A percentile compares a stretch with the other conserved stretches of the same genome.
These are phyloP conservation scores for Acephala macrosclerotiorum DNA, from an alignment of 2,329 filamentous ascomycete species.

Conservation along the genomic window DNA sequence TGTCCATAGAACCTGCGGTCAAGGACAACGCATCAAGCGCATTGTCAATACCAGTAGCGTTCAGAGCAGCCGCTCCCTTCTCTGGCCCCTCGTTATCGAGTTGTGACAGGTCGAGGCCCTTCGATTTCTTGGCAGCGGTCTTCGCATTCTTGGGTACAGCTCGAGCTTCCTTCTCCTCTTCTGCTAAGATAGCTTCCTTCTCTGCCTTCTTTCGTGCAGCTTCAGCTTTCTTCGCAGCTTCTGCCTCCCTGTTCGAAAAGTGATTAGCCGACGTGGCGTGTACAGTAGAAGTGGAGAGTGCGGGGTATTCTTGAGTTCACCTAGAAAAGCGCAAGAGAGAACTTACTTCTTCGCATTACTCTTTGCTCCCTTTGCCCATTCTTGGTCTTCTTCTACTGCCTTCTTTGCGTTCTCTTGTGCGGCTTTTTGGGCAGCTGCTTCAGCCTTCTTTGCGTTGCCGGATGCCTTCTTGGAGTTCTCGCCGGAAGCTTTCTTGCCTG, in stretches of 20 bases:
- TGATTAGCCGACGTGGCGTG: slow-evolving; percentile 24
- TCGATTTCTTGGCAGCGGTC: slow-evolving; percentile 71
- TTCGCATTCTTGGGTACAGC: slow-evolving; percentile 73
- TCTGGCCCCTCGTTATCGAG: slow-evolving; percentile 65
- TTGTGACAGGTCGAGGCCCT: slow-evolving; percentile 76
- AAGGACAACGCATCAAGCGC: slow-evolving; percentile 86
- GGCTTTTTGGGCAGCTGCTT: slow-evolving; percentile 81
- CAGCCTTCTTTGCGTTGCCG: slow-evolving; percentile 92
- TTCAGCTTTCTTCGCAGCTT: slow-evolving; percentile 71
- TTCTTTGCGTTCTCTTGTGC: slow-evolving; percentile 73
- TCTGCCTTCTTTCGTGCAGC: slow-evolving; percentile 92
- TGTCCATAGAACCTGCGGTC: slow-evolving; percentile 61
- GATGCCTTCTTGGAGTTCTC: slow-evolving; percentile 90
- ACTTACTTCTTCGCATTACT: slow-evolving; percentile 85
- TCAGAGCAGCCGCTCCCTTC: slow-evolving; percentile 64
- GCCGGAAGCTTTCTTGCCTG: slow-evolving; percentile 70
- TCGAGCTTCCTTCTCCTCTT: slow-evolving; percentile 84
- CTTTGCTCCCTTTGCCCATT: slow-evolving; percentile 90
- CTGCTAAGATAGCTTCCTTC: slow-evolving; percentile 80
- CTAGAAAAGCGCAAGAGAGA: slow-evolving; percentile 1
- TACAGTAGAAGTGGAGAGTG: slow-evolving; percentile 22
- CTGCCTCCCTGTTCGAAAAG: slow-evolving; percentile 70
- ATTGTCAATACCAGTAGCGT: slow-evolving; percentile 90
- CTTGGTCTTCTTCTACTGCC: slow-evolving; percentile 70
- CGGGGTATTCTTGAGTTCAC: slow-evolving; percentile 22